These are phyloP conservation scores for Rhodamnia argentea DNA, from an alignment of 345 rosid species.

Conservation along the genomic window DNA sequence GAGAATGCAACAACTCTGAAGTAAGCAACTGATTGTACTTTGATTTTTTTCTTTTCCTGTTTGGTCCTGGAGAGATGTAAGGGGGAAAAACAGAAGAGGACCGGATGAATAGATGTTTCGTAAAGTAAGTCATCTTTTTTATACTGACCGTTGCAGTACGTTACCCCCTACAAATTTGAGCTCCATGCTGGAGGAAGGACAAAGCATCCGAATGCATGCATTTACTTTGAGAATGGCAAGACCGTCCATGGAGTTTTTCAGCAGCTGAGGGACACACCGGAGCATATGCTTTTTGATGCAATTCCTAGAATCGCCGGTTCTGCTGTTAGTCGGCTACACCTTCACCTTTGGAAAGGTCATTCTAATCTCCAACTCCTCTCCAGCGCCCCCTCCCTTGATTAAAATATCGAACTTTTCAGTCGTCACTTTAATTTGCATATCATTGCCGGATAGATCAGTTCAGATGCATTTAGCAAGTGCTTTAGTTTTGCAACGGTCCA, in stretches of 20 bases:
- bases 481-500: background rate
- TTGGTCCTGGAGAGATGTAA: background rate
- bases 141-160: constrained; percentile 19
- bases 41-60: background rate
- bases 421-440: background rate
- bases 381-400: background rate
- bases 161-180: constrained; percentile 46
- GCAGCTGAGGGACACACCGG: constrained; percentile 44
- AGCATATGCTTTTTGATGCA: constrained; percentile 32
- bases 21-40: constrained; percentile 7
- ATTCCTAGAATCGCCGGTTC: constrained; percentile 36
- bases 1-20: constrained; percentile 29
- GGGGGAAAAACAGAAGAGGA: background rate
- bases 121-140: background rate
- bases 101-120: background rate
- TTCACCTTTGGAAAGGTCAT: constrained; percentile 38
- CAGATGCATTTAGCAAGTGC: background rate
- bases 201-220: constrained; percentile 50
- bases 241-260: constrained; percentile 44
- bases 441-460: background rate
- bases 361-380: background rate
- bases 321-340: constrained; percentile 28
- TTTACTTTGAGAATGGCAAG: constrained; percentile 52
- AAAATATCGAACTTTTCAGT: background rate
- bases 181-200: constrained; percentile 54